Conservation (phyloP, 2,329 filamentous ascomycete genomes). For the Phyllachora maydis region DNA sequence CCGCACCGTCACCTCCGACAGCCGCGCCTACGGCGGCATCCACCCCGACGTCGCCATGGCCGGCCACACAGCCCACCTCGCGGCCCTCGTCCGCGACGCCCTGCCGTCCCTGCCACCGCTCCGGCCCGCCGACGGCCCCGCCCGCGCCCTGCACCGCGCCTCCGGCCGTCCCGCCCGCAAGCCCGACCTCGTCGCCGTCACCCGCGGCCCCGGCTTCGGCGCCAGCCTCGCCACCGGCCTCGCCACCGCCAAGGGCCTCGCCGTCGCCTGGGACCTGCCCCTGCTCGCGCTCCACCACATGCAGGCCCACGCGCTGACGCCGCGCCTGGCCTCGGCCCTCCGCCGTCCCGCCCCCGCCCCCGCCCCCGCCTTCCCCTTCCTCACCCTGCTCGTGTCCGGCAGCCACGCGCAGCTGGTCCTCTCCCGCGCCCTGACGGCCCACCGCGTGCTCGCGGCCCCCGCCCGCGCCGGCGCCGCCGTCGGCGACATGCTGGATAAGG, state of each 20-base stretch:
- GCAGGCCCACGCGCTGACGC: conserved; percentile 88
- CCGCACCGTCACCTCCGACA: conserved; percentile 63
- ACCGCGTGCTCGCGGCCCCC: conserved; percentile 53
- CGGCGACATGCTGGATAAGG: conserved; percentile 79
- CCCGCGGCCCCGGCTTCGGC: conserved; percentile 76
- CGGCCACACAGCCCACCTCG: conserved; percentile 55
- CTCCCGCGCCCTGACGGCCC: conserved; percentile 45
- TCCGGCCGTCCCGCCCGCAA: conserved; percentile 16
- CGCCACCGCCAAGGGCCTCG: conserved; percentile 70
- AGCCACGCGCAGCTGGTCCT: conserved; percentile 78
- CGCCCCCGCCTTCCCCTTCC: conserved; percentile 56
- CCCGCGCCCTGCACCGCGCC: conserved; percentile 1
- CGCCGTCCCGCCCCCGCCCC: conserved; percentile 1
- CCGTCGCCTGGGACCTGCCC: conserved; percentile 65
- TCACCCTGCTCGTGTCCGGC: conserved; percentile 76
- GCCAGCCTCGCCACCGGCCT: conserved; percentile 60
- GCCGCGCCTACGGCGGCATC: conserved; percentile 54
- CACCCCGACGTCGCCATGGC: conserved; percentile 56
- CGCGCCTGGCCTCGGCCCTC: conserved; percentile 51
- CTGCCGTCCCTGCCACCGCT: conserved; percentile 25
- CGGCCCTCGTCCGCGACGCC: conserved; percentile 44
- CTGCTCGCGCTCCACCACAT: conserved; percentile 86
- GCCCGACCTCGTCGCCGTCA: conserved; percentile 76
- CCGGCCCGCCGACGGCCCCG: conserved; percentile 1
- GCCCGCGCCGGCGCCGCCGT: conserved; percentile 76